Evolutionary conservation across 2,329 filamentous ascomycete genomes (phyloP).

Genomic region (Aspergillus sp.): DNA sequence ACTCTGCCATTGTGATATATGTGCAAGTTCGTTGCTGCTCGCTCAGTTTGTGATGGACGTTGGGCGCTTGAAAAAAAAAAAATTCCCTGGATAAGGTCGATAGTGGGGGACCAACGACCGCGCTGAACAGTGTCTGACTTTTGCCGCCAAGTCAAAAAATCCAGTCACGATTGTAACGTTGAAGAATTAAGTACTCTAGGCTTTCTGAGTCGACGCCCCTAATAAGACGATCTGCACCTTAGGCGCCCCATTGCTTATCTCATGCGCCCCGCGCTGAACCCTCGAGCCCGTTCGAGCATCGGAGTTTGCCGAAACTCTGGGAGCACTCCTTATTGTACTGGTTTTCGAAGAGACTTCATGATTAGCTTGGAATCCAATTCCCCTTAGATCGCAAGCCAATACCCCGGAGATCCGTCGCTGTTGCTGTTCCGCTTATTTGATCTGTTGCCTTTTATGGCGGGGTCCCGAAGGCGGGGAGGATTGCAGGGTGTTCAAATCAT

Average conservation of each 20-base stretch:
- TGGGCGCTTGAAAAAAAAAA: background rate
- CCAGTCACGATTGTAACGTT: background rate
- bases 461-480: too few relatives aligned
- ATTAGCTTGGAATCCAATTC: background rate
- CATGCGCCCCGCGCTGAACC: background rate
- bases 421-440: too few relatives aligned
- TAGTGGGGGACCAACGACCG: background rate
- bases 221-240: background rate
- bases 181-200: background rate
- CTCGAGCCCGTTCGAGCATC: background rate
- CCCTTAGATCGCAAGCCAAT: background rate
- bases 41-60: background rate
- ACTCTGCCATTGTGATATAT: slow-evolving; percentile 5
- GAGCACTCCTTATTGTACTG: background rate
- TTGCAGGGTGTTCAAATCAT: too few relatives aligned
- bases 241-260: background rate
- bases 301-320: background rate
- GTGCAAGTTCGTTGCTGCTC: background rate
- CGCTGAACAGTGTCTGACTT: background rate
- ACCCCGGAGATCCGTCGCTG: too few relatives aligned
- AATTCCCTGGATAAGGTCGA: background rate
- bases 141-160: background rate
- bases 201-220: background rate
- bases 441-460: too few relatives aligned
- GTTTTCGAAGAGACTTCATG: background rate